Evolutionary conservation across 1,284 basidiomycete species (phyloP), one percentile per base, ranked within the genome.

Genomic region (Cutaneotrichosporon dermatis): DNA sequence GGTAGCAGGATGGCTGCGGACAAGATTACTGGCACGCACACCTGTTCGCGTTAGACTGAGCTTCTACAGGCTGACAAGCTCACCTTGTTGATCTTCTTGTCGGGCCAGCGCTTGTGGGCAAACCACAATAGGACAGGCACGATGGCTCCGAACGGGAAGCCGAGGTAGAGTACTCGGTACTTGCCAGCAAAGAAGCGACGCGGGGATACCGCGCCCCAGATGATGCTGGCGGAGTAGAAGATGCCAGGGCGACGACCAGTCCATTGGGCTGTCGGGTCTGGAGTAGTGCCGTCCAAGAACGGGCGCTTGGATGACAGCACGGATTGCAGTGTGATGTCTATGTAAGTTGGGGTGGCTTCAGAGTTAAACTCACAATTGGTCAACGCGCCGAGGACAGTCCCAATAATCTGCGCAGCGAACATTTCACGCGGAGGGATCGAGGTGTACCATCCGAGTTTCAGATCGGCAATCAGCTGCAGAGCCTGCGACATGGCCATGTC

Each of bases 11-110:
- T 77, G 0, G 79, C 80, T 3, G 80, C 81, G 51, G 75, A 76
- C 53, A 80, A 75, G 37, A 82, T 74, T 63, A 82, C 79, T 4
- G 81, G 80, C 42, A 81, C 79, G n/a, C 79, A 79, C 6, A 80
- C 72, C 66, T 77, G 37, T 7, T 1, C 10, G 59, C 36, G 49
- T 69, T 61, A 62, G 66, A 15, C n/a, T 35, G 4, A 12, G 43
- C 6, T 6, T n/a, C 33, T 16, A 13, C n/a, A 9, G 2, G n/a
- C 3, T 4, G 3, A 2, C 10, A 39, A 9, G 50, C 64, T 57
- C 40, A 76, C 70, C 64, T 78, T 77, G 63, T 79, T 64, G 36
- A 77, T 66, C 56, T 72, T 73, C 55, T 59, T 62, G 8, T 62
- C 56, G 0, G 78, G 76, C 71, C 74, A 79, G 44, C 73, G 69